Evolutionary conservation across 2,329 filamentous ascomycete species (phyloP).

Genomic region (Nemania sp.): DNA sequence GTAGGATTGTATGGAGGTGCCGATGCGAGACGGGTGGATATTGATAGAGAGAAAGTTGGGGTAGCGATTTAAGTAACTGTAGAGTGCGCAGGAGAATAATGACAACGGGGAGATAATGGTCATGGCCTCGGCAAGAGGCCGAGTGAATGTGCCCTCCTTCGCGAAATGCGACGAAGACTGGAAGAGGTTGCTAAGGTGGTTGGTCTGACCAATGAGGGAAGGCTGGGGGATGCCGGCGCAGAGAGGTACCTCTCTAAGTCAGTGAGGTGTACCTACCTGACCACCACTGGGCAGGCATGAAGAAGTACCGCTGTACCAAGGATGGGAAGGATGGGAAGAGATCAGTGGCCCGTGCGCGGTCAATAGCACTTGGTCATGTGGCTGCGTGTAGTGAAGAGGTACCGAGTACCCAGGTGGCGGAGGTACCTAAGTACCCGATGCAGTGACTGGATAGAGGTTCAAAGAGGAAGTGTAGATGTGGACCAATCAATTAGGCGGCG

Average conservation of each 20-base stretch:
- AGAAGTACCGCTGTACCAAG: not conserved
- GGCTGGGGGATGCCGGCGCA: slow-evolving; percentile 17
- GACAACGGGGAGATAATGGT: not conserved
- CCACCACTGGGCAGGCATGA: slow-evolving; percentile 22
- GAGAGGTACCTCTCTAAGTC: slow-evolving; percentile 7
- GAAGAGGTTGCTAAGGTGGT: slow-evolving; percentile 8
- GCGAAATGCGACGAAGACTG: slow-evolving; percentile 12
- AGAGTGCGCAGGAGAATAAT: not conserved
- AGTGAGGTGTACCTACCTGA: too few relatives aligned
- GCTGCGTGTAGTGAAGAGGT: too few relatives aligned
- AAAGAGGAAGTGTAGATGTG: too few relatives aligned
- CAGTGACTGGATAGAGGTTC: too few relatives aligned
- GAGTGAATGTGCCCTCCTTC: not conserved
- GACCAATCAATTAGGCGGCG: not conserved
- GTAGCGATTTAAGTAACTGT: not conserved
- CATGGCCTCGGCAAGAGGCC: not conserved
- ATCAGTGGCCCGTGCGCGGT: slow-evolving; percentile 3
- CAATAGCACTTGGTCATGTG: too few relatives aligned
- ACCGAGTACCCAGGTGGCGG: too few relatives aligned
- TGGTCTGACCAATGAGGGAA: slow-evolving; percentile 27
- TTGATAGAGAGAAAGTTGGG: not conserved
- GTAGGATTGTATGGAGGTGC: not conserved
- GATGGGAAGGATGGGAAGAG: not conserved
- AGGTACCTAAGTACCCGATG: too few relatives aligned
- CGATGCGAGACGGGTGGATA: not conserved